Conservation (phyloP, 345 rosid species). For the Hypericum androsaemum region DNA sequence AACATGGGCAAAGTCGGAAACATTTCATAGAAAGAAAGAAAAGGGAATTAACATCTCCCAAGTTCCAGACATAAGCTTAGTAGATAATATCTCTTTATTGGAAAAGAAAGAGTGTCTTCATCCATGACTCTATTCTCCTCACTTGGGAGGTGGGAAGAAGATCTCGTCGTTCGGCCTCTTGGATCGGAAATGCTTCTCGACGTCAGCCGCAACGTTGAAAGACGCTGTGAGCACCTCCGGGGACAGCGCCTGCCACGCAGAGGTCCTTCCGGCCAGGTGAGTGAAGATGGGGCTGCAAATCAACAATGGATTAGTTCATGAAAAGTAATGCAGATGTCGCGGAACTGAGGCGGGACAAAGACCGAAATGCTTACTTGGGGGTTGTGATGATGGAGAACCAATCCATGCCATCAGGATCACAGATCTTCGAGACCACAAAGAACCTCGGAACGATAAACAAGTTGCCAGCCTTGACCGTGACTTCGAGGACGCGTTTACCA, state of each 20-base stretch:
- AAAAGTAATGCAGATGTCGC: not conserved
- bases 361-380: conserved; percentile 49
- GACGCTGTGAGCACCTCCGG: conserved; percentile 73
- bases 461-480: conserved; percentile 53
- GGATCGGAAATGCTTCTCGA: conserved; percentile 52
- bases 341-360: not conserved
- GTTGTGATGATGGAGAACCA: conserved; percentile 94
- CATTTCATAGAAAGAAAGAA: too few species aligned
- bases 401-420: conserved; percentile 67
- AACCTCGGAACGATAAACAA: conserved; percentile 85
- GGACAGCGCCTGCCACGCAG: conserved; percentile 70
- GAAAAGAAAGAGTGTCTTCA: too few species aligned
- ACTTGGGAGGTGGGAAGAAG: conserved; percentile 73
- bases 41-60: too few species aligned
- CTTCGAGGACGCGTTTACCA: conserved; percentile 65
- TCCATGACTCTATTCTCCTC: conserved; percentile 1
- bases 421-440: conserved; percentile 73
- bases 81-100: too few species aligned
- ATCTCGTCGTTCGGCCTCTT: conserved; percentile 61
- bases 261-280: conserved; percentile 77
- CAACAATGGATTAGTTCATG: not conserved
- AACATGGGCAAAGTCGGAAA: too few species aligned
- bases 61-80: too few species aligned
- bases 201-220: conserved; percentile 47
- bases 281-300: conserved; percentile 74